These are phyloP conservation scores for Micractinium sp. DNA, from an alignment of 139 green algal genomes.

Conservation along the genomic window DNA sequence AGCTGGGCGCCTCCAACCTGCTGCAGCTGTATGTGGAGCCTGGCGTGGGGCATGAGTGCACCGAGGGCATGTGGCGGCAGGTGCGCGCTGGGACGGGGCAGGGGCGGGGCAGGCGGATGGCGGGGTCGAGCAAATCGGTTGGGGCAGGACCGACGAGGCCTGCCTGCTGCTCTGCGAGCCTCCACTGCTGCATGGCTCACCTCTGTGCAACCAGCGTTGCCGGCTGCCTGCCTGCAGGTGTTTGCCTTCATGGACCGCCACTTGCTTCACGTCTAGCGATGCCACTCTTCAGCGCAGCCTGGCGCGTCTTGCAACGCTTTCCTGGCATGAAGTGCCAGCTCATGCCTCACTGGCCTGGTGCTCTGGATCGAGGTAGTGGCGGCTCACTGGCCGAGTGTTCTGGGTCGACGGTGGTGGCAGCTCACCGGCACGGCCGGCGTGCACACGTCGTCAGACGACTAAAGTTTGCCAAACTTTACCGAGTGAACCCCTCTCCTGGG, in stretches of 20 bases:
- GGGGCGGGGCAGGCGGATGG: neutral
- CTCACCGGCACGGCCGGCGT: too few relatives aligned
- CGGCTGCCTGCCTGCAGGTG: neutral
- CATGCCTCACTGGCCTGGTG: too few relatives aligned
- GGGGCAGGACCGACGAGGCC: too few relatives aligned
- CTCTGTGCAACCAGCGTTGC: neutral
- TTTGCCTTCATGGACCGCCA: slow-evolving; percentile 27
- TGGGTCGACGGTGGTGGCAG: too few relatives aligned
- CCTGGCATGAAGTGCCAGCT: too few relatives aligned
- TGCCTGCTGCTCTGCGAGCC: neutral
- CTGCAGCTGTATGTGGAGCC: slow-evolving; percentile 39
- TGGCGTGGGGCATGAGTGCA: slow-evolving; percentile 40
- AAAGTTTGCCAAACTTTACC: too few relatives aligned
- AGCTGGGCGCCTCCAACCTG: neutral
- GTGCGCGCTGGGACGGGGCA: neutral
- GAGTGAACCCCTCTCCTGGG: too few relatives aligned
- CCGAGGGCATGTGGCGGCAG: slow-evolving; percentile 30
- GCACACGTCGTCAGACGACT: too few relatives aligned
- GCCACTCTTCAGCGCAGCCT: too few relatives aligned
- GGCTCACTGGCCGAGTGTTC: too few relatives aligned
- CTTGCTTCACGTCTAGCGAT: neutral
- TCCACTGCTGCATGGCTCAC: neutral
- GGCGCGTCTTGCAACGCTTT: too few relatives aligned
- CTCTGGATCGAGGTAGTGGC: too few relatives aligned
- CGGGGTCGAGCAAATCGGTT: neutral